Percentiles rank a stretch among this genome's conserved stretches.
Evolutionary conservation across 306 rosid genomes (phyloP).

Genomic region (Cucurbita pepo): DNA sequence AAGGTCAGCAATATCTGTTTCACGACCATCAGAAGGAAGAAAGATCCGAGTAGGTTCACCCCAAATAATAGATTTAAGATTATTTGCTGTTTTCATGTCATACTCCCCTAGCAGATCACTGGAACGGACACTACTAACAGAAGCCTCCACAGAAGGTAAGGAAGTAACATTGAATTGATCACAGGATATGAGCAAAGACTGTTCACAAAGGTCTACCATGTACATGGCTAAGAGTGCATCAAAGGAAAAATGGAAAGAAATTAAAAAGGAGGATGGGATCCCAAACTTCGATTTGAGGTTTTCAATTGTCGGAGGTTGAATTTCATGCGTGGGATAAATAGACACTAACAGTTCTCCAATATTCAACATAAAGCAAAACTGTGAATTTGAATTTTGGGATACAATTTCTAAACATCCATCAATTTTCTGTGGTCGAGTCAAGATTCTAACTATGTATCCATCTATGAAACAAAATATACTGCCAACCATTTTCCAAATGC

Average conservation of each 20-base stretch:
- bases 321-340: constrained; percentile 30
- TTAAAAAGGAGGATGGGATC: constrained; percentile 25
- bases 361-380: constrained; percentile 34
- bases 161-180: constrained; percentile 46
- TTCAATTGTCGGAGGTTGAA: constrained; percentile 29
- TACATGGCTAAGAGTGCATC: constrained; percentile 36
- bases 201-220: constrained; percentile 34
- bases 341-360: constrained; percentile 39
- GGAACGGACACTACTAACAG: constrained; percentile 14
- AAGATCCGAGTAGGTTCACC: constrained; percentile 45
- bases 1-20: background rate
- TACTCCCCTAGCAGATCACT: constrained; percentile 18
- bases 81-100: constrained; percentile 14
- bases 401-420: constrained; percentile 23
- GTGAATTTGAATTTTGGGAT: constrained; percentile 19
- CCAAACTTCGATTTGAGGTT: constrained; percentile 42
- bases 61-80: constrained; percentile 42
- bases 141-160: constrained; percentile 21
- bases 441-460: constrained; percentile 9
- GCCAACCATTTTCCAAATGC: constrained; percentile 32
- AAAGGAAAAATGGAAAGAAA: constrained; percentile 27
- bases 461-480: constrained; percentile 16
- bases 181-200: constrained; percentile 52
- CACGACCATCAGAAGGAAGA: constrained; percentile 26
- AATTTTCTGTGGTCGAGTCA: constrained; percentile 21